Conservation (phyloP, 371 early-diverging fungal genomes). For the Mortierella sp. region DNA sequence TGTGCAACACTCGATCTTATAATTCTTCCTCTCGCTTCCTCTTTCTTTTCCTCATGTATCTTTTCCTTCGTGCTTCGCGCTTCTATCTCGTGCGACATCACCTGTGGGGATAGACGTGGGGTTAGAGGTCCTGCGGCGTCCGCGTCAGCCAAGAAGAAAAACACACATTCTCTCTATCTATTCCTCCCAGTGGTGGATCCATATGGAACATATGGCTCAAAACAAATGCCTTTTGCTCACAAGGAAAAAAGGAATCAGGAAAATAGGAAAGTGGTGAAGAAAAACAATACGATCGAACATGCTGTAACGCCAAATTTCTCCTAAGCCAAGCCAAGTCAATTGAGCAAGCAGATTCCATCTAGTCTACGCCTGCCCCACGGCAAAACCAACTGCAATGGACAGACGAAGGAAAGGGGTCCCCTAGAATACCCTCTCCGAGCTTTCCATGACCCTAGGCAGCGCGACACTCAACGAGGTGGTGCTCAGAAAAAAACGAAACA, state of each 20-base stretch:
- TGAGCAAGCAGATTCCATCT: no score
- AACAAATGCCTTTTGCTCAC: not conserved
- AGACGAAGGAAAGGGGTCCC: no score
- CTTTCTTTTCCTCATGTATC: not conserved
- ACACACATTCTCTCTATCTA: not conserved
- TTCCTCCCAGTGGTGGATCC: not conserved
- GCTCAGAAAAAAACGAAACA: no score
- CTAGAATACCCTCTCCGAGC: no score
- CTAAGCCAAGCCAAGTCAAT: no score
- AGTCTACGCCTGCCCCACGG: no score
- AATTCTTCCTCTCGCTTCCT: not conserved
- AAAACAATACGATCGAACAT: not conserved
- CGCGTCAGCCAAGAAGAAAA: not conserved
- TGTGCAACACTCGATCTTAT: not conserved
- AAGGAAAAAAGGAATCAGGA: not conserved
- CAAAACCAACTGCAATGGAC: no score
- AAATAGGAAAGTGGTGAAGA: not conserved
- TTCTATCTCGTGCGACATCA: not conserved
- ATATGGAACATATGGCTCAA: not conserved
- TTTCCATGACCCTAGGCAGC: no score
- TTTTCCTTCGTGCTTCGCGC: not conserved
- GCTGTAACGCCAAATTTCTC: no score
- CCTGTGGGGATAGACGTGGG: no score
- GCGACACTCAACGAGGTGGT: no score
- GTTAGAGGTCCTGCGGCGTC: no score